Evolutionary conservation across 2,329 filamentous ascomycete genomes (phyloP), one percentile per base, ranked within the genome.

Genomic region (Aspergillus hiratsukae): DNA sequence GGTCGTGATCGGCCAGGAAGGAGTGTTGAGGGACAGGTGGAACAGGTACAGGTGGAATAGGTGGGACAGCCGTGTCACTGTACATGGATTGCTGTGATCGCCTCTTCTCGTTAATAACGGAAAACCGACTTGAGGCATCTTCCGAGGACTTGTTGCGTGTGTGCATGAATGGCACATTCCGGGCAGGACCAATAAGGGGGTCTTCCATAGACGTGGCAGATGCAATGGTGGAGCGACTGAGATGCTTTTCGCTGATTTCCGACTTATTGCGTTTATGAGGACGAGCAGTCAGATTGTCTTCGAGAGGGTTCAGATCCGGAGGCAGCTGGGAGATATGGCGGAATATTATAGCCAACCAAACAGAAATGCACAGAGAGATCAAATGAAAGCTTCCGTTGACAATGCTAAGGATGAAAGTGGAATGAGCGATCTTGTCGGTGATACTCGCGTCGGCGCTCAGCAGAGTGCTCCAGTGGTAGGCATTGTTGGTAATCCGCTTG

Each of bases 281-380:
- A 68, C 75, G 80, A 56, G 90, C 86, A 1, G 91, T 97, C 56
- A 96, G 77, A 66, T 93, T 87, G 62, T 89, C 85, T 70, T 97
- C 92, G 14, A 97, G 80, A 1, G 93, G 93, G 70, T 97, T 97
- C 89, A 96, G 91, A 68, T 97, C 93, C 0, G 93, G 92, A 5
- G 93, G 93, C 71, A 97, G 82, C 21, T 81, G 79, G 4, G 86
- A 81, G 66, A 97, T 97, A 68, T 89, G 88, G 43, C 87, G 84
- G 83, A 97, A 97, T 64, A 88, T 83, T 52, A 89, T 71, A 17
- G 86, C 85, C 27, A 97, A 80, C 75, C 88, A 97, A 31, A 90
- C 70, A 4, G 90, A 90, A 37, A 95, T 77, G 19, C 79, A 73
- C 1, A 94, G 73, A 1, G 90, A 90, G 9, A 90, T 61, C 0